phyloP scores from a whole-genome alignment of 73 alveolate genomes.

The Halteria grandinella region DNA sequence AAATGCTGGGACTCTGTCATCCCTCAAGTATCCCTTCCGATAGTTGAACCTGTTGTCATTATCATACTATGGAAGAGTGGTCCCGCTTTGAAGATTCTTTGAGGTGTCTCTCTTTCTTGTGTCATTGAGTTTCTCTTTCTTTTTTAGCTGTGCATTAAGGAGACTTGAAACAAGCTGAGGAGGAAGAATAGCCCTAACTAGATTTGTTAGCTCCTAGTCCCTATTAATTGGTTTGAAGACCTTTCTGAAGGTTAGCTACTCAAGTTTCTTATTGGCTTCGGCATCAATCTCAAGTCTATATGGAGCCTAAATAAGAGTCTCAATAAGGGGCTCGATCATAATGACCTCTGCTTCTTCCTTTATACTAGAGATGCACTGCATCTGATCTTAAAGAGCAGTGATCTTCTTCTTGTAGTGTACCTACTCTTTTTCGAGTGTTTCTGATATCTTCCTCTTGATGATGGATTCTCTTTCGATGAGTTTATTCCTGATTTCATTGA shows the following conservation, averaged over 20 bases:
- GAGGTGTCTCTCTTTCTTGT: neutral
- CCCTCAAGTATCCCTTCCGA: conserved; percentile 21
- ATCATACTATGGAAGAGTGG: conserved; percentile 24
- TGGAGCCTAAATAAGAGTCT: conserved; percentile 10
- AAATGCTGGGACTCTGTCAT: conserved; percentile 46
- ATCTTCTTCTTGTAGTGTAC: neutral
- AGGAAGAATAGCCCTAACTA: conserved; percentile 18
- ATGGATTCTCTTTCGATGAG: conserved; percentile 50
- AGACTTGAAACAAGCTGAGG: conserved; percentile 1
- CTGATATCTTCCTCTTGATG: conserved; percentile 19
- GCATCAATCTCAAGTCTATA: neutral
- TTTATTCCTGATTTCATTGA: conserved; percentile 43
- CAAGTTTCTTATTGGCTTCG: conserved; percentile 22
- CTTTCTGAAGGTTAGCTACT: neutral
- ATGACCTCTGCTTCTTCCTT: conserved; percentile 5
- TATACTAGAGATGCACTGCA: conserved; percentile 31
- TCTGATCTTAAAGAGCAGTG: conserved; percentile 18
- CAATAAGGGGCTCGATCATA: conserved; percentile 1
- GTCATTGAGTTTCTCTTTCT: conserved; percentile 31
- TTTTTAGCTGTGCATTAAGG: conserved; percentile 7
- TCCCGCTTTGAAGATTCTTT: neutral
- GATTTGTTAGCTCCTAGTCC: conserved; percentile 33
- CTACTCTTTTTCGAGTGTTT: conserved; percentile 41
- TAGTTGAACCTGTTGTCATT: conserved; percentile 36
- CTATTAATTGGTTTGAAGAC: conserved; percentile 15